A percentile compares a stretch with the other conserved stretches of the same genome.
phyloP scores from a whole-genome alignment of 768 basidiomycete species.

The Leccinum longicurvipes region DNA sequence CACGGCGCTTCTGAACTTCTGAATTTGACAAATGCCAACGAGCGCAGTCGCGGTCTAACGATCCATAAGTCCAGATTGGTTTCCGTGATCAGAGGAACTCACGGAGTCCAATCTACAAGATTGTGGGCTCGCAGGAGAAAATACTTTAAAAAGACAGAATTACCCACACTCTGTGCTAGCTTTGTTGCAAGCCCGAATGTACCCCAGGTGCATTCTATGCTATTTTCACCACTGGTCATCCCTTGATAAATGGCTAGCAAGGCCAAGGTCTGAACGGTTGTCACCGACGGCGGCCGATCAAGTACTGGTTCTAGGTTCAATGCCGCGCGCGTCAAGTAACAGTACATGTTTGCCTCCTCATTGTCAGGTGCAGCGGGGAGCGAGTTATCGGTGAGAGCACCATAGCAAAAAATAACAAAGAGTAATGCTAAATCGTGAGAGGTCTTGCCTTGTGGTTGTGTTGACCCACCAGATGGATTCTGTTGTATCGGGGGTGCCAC shows the following conservation, averaged over 20 bases:
- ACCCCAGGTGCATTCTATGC: constrained; percentile 67
- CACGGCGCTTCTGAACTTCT: constrained; percentile 69
- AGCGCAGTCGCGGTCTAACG: constrained; percentile 65
- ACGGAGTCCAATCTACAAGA: constrained; percentile 63
- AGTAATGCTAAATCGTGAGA: constrained; percentile 63
- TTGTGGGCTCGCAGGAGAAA: constrained; percentile 2
- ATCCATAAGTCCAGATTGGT: constrained; percentile 13
- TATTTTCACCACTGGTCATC: constrained; percentile 61
- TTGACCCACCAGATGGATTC: background rate
- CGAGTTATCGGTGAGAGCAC: constrained; percentile 53
- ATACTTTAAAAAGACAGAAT: background rate
- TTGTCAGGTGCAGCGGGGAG: constrained; percentile 54
- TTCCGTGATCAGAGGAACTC: constrained; percentile 27
- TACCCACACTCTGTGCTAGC: constrained; percentile 63
- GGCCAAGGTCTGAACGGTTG: constrained; percentile 63
- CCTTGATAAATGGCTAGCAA: constrained; percentile 73
- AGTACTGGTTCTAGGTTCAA: constrained; percentile 65
- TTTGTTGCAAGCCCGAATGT: constrained; percentile 64
- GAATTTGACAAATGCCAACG: constrained; percentile 59
- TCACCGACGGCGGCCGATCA: constrained; percentile 67
- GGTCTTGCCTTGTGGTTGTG: constrained; percentile 23
- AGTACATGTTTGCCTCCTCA: constrained; percentile 50
- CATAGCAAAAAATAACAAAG: constrained; percentile 61
- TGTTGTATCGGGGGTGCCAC: constrained; percentile 19
- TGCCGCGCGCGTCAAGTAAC: constrained; percentile 59